Evolutionary conservation across 495 filamentous ascomycete species (phyloP), one percentile per base, ranked within the genome.

Genomic region (Lepraria neglecta): DNA sequence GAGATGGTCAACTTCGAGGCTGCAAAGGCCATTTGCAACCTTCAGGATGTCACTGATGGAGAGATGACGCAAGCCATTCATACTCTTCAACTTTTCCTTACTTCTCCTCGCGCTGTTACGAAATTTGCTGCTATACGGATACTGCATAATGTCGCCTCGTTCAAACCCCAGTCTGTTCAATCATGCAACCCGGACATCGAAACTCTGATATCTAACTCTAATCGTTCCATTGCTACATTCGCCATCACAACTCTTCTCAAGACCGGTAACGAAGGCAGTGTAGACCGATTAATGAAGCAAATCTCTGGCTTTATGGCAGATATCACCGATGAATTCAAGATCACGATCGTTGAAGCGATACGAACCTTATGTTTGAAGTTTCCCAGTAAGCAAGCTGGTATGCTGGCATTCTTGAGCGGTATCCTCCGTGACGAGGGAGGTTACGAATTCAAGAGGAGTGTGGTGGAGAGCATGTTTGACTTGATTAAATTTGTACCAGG

Each of bases 1-100:
- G 94, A 99, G 70, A 97, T 99, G 95, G 95, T 98, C 73, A 99
- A 97, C 76, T 97, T 99, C 68, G 94, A 99, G 76, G 94, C 94
- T 56, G 95, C 94, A 27, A 97, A 97, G 79, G 90, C 92, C 24
- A 96, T 99, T 71, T 95, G 91, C 74, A 88, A 92, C 67, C 86
- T 97, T 81, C 84, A 85, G 54, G 91, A 98, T 74, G 88, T 97
- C 44, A 90, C 88, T 44, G 95, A 99, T 69, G 85, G 84, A 47
- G 94, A 99, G 72, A 88, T 92, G 33, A 83, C 87, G 3, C 92
- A 97, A 72, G 91, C 95, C 47, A 90, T 98, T 56, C 92, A 96
- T 72, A 84, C 95, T 44, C 84, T 99, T 43, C 94, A 97, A 76
- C 81, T 96, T 56, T 97, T 96, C 85, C 84, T 97, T 62, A 94